Percentiles rank a stretch among this genome's conserved stretches.
These are phyloP conservation scores for Dipodascus albidus DNA, from an alignment of 805 yeast species.

Conservation along the genomic window DNA sequence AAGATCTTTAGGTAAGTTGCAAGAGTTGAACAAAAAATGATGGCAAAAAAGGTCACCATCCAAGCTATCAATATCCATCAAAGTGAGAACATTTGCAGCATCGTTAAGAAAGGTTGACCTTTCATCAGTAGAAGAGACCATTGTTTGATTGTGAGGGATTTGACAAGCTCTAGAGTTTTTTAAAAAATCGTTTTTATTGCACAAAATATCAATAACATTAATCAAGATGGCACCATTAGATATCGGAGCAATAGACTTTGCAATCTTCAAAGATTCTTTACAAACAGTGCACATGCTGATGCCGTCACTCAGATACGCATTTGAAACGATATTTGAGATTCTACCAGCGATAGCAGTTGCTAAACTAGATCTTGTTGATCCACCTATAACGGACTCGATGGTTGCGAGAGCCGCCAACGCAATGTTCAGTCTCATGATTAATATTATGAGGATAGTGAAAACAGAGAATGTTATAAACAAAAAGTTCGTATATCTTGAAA, in stretches of 20 bases:
- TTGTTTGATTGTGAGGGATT: not conserved
- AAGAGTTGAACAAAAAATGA: constrained; percentile 35
- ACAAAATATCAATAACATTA: not conserved
- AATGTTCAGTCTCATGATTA: not conserved
- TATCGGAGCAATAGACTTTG: not conserved
- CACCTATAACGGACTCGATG: not conserved
- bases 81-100: constrained; percentile 37
- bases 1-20: constrained; percentile 39
- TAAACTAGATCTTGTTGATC: not conserved
- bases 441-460: not conserved
- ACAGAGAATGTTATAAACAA: not conserved
- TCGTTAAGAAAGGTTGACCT: constrained; percentile 23
- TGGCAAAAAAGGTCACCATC: constrained; percentile 58
- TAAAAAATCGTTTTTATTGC: not conserved
- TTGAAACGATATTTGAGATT: not conserved
- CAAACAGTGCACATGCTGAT: not conserved
- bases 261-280: not conserved
- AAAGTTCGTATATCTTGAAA: not conserved
- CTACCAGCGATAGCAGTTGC: not conserved
- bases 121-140: not conserved
- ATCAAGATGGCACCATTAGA: not conserved
- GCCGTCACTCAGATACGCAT: not conserved
- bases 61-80: constrained; percentile 40
- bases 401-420: not conserved
- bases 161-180: not conserved